These are phyloP conservation scores for Backusella australiensis DNA, from an alignment of 192 early-diverging fungal species.

Conservation along the genomic window DNA sequence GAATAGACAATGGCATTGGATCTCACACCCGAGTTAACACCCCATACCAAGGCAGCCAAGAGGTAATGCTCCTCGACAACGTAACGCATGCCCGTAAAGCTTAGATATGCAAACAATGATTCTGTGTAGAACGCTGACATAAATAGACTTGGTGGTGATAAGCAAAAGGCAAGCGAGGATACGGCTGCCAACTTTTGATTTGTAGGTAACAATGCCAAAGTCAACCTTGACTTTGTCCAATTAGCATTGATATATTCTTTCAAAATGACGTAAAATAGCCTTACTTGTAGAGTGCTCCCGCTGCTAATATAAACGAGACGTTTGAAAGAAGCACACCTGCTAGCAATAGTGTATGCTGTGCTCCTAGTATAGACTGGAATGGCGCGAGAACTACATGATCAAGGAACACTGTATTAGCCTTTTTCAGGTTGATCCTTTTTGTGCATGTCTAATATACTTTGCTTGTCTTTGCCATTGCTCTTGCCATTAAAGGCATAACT, in stretches of 20 bases:
- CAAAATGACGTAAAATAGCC: neutral
- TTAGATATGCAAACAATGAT: slow-evolving; percentile 76
- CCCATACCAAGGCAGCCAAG: slow-evolving; percentile 64
- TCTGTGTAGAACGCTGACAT: slow-evolving; percentile 90
- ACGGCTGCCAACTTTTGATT: slow-evolving; percentile 57
- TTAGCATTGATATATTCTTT: neutral
- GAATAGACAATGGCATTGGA: slow-evolving; percentile 79
- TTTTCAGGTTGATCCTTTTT: neutral
- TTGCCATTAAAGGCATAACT: slow-evolving; percentile 64
- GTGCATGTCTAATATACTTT: neutral
- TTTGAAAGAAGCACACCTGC: slow-evolving; percentile 77
- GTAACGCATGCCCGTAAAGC: slow-evolving; percentile 75
- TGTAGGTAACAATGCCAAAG: slow-evolving; percentile 3
- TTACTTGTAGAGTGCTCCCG: slow-evolving; percentile 69
- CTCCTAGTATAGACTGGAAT: slow-evolving; percentile 35
- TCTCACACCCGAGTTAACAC: slow-evolving; percentile 57
- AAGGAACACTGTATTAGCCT: neutral
- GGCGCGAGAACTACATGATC: slow-evolving; percentile 50
- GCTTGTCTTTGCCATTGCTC: slow-evolving; percentile 49
- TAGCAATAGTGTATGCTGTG: slow-evolving; percentile 45
- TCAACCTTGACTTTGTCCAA: slow-evolving; percentile 18
- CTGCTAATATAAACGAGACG: slow-evolving; percentile 68
- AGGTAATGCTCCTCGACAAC: slow-evolving; percentile 44
- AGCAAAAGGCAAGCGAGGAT: slow-evolving; percentile 67
- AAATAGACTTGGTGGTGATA: slow-evolving; percentile 80